A percentile compares a stretch with the other conserved stretches of the same genome.
phyloP scores from a whole-genome alignment of 2,329 filamentous ascomycete genomes.

The Ophiostoma angusticollis region DNA sequence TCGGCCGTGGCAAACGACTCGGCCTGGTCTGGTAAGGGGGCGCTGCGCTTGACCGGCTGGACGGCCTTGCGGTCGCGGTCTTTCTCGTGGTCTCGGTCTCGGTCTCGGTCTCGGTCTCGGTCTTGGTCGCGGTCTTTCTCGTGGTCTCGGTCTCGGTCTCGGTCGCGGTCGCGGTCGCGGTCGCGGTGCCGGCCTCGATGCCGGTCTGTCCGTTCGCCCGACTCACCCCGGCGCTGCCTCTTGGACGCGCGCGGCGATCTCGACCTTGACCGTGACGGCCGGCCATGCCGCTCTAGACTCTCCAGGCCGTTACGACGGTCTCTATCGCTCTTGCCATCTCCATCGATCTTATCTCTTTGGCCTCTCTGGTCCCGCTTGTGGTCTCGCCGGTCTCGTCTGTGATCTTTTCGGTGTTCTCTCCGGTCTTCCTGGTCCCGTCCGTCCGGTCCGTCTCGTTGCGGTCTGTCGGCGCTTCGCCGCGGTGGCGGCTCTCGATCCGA shows the following conservation, averaged over 20 bases:
- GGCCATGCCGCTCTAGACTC: background rate
- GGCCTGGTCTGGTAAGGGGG: constrained; percentile 46
- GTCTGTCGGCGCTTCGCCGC: constrained; percentile 10
- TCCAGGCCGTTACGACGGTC: background rate
- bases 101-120: background rate
- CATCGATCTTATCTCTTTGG: constrained; percentile 4
- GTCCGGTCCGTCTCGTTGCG: constrained; percentile 12
- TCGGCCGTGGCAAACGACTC: constrained; percentile 44
- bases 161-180: background rate
- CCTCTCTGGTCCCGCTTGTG: constrained; percentile 6
- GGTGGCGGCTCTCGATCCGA: background rate
- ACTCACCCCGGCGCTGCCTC: constrained; percentile 1
- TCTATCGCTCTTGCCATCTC: background rate
- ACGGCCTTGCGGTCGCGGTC: too few species aligned
- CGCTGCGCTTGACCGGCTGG: constrained; percentile 22
- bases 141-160: background rate
- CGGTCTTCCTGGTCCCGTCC: constrained; percentile 10
- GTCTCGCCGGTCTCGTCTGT: constrained; percentile 2
- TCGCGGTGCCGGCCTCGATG: background rate
- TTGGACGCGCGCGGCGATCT: constrained; percentile 1
- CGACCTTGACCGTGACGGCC: constrained; percentile 3
- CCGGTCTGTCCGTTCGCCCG: background rate
- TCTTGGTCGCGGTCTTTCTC: background rate
- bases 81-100: background rate
- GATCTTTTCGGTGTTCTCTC: constrained; percentile 5